phyloP scores from a whole-genome alignment of 2,329 filamentous ascomycete species.

The Phoma sp. region DNA sequence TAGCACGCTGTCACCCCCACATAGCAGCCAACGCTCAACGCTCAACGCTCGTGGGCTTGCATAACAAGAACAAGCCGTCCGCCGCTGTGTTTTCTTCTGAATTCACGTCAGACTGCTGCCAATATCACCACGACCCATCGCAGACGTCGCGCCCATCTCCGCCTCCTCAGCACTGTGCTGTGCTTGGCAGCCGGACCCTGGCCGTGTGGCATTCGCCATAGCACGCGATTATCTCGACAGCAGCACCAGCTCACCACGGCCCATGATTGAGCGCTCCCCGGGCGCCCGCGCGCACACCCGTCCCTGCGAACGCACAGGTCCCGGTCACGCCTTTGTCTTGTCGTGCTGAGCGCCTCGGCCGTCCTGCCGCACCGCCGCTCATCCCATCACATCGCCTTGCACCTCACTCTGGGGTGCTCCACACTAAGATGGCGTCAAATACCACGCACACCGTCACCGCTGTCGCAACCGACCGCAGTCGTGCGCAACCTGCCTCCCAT shows the following conservation, averaged over 20 bases:
- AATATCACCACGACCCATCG: neutral
- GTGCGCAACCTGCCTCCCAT: slow-evolving; percentile 16
- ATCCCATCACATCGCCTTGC: neutral
- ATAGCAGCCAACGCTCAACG: slow-evolving; percentile 6
- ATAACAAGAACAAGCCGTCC: slow-evolving; percentile 11
- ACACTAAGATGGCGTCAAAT: slow-evolving; percentile 36
- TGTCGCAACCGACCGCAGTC: slow-evolving; percentile 35
- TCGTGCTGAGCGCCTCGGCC: neutral
- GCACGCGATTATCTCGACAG: slow-evolving; percentile 36
- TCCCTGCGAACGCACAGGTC: slow-evolving; percentile 17
- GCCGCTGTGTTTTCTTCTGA: neutral
- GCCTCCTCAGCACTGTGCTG: neutral
- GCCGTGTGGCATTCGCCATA: slow-evolving; percentile 4
- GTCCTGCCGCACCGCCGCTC: neutral
- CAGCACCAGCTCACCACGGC: slow-evolving; percentile 16
- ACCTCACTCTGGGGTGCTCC: slow-evolving; percentile 10
- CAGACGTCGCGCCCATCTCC: slow-evolving; percentile 10
- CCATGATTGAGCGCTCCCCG: slow-evolving; percentile 21
- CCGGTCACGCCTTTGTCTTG: neutral
- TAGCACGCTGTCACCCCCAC: slow-evolving; percentile 2
- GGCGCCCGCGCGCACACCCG: slow-evolving; percentile 11
- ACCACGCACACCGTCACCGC: slow-evolving; percentile 29
- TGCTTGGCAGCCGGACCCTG: slow-evolving; percentile 19
- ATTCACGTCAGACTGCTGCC: neutral
- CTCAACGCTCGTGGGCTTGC: slow-evolving; percentile 2